Evolutionary conservation across 495 filamentous ascomycete species (phyloP).

Genomic region (Aspergillus conjunctus): DNA sequence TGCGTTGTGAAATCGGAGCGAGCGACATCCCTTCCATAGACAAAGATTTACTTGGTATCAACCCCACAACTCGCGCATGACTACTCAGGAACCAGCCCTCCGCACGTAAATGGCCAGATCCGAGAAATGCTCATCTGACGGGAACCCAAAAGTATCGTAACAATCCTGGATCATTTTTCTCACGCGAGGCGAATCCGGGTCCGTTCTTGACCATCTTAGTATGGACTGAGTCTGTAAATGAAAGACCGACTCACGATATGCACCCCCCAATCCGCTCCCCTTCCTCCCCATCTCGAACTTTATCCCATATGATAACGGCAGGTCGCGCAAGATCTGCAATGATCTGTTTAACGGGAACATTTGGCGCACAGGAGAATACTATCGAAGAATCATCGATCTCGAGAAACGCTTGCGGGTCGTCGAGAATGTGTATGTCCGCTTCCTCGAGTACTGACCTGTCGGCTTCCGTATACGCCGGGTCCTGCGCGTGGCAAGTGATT

Average conservation of each 20-base stretch:
- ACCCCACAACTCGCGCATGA: too few relatives aligned
- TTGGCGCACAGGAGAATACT: slow-evolving; percentile 28
- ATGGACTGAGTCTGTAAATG: neutral
- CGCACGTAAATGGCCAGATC: slow-evolving; percentile 16
- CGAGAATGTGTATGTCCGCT: slow-evolving; percentile 18
- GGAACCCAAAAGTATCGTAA: slow-evolving; percentile 17
- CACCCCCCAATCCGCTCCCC: neutral
- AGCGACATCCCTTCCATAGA: too few relatives aligned
- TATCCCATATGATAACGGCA: slow-evolving; percentile 33
- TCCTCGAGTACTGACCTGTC: slow-evolving; percentile 24
- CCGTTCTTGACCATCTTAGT: slow-evolving; percentile 3
- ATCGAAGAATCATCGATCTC: slow-evolving; percentile 28
- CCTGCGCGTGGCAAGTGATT: slow-evolving; percentile 26
- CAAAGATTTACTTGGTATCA: too few relatives aligned
- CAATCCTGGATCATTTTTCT: slow-evolving; percentile 3
- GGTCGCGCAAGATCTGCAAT: slow-evolving; percentile 35
- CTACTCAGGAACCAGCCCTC: neutral
- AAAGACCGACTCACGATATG: neutral
- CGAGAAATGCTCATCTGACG: slow-evolving; percentile 4
- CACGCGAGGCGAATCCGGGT: slow-evolving; percentile 15
- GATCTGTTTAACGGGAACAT: slow-evolving; percentile 34
- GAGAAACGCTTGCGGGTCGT: slow-evolving; percentile 35
- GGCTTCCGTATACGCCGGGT: slow-evolving; percentile 25
- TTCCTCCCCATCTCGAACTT: slow-evolving; percentile 1
- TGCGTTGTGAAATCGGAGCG: neutral